Conservation (phyloP, 2,329 filamentous ascomycete species). For the Sordariomycetes sp. region DNA sequence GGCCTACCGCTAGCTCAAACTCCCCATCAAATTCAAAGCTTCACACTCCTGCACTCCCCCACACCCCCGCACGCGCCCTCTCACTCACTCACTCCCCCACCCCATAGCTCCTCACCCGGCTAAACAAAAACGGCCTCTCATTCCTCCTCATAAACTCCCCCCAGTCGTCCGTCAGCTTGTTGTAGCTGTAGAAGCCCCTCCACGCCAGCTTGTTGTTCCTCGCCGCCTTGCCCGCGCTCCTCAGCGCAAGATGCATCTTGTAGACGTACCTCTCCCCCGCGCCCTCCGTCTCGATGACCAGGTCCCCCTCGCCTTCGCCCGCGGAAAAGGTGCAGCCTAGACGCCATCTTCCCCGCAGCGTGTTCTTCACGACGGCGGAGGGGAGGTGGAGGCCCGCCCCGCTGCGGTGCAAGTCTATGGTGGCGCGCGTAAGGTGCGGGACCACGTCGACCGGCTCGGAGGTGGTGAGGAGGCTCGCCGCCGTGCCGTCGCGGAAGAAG, state of each 20-base stretch:
- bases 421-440: slow-evolving; percentile 63
- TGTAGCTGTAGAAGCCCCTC: slow-evolving; percentile 87
- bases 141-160: slow-evolving; percentile 59
- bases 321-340: slow-evolving; percentile 24
- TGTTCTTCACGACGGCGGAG: slow-evolving; percentile 50
- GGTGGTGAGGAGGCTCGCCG: slow-evolving; percentile 69
- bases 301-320: slow-evolving; percentile 40
- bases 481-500: slow-evolving; percentile 82
- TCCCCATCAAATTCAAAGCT: not conserved
- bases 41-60: not conserved
- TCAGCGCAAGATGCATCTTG: slow-evolving; percentile 64
- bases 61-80: not conserved
- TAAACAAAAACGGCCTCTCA: slow-evolving; percentile 54
- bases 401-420: slow-evolving; percentile 36
- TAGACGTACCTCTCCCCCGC: slow-evolving; percentile 66
- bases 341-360: slow-evolving; percentile 43
- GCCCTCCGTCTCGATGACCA: slow-evolving; percentile 81
- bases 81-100: slow-evolving; percentile 25
- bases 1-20: not conserved
- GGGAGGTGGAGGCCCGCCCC: slow-evolving; percentile 15
- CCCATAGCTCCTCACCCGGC: slow-evolving; percentile 50
- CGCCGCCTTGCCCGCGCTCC: slow-evolving; percentile 40
- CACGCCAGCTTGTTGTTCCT: slow-evolving; percentile 81
- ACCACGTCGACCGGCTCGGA: slow-evolving; percentile 78
- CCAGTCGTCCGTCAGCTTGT: slow-evolving; percentile 82